Conservation (phyloP, 2,329 filamentous ascomycete species). For the Coniochaeta prunicola region DNA sequence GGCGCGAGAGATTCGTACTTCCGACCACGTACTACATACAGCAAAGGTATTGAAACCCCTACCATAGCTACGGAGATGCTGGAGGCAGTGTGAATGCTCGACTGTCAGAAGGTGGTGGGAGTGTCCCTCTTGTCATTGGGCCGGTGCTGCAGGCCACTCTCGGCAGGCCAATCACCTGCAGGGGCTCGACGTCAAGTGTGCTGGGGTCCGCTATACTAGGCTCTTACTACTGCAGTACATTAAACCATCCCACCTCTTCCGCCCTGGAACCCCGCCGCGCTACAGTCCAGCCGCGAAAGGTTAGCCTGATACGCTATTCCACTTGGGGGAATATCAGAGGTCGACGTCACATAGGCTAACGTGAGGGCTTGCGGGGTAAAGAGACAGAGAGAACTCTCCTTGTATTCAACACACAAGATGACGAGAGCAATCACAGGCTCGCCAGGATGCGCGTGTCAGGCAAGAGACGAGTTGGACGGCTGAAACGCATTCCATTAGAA, state of each 20-base stretch:
- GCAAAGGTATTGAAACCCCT: neutral
- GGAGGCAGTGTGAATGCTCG: neutral
- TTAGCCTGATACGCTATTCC: neutral
- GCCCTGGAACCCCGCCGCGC: neutral
- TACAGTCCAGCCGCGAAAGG: neutral
- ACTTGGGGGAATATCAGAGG: neutral
- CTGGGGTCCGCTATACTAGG: neutral
- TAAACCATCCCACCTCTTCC: neutral
- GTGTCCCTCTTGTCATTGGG: neutral
- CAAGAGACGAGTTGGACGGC: neutral
- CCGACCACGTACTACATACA: neutral
- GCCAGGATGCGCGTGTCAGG: neutral
- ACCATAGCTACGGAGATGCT: neutral
- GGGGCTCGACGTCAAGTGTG: neutral
- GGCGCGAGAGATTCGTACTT: too few species aligned
- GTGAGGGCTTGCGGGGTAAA: neutral
- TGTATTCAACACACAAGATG: neutral
- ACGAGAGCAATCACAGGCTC: neutral
- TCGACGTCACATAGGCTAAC: constrained; percentile 1
- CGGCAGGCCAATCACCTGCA: neutral
- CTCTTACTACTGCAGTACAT: too few species aligned
- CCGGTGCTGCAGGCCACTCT: neutral
- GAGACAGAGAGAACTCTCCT: neutral
- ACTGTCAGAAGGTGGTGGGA: neutral
- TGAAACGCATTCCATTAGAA: neutral